Evolutionary conservation across 805 yeast species (phyloP).

Genomic region (Candida piceae): DNA sequence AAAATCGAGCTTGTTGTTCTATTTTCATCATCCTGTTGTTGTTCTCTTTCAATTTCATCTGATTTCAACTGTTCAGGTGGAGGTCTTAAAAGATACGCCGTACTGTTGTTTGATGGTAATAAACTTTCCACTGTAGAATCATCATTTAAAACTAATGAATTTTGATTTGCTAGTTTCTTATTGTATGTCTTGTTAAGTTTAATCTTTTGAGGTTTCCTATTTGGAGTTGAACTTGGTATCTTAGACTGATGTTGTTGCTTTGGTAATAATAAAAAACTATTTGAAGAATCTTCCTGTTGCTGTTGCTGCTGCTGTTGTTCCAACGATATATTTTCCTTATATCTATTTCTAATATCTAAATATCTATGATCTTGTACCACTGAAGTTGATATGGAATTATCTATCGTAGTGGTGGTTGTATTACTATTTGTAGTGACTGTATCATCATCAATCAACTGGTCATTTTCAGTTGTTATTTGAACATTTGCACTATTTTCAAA

Average conservation of each 20-base stretch:
- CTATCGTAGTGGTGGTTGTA: too few species aligned
- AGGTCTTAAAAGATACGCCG: not conserved
- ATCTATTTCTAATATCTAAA: constrained; percentile 15
- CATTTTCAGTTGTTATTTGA: constrained; percentile 21
- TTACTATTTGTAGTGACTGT: not conserved
- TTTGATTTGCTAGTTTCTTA: not conserved
- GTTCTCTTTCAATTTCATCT: constrained; percentile 14
- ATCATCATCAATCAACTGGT: constrained; percentile 4
- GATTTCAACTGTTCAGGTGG: constrained; percentile 15
- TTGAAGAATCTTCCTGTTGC: not conserved
- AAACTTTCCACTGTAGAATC: not conserved
- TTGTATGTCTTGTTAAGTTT: not conserved
- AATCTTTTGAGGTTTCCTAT: constrained; percentile 7
- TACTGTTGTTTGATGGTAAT: not conserved
- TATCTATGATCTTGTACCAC: constrained; percentile 1
- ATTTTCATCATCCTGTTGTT: too few species aligned
- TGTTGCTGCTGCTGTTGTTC: not conserved
- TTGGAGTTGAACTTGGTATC: constrained; percentile 19
- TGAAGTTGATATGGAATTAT: not conserved
- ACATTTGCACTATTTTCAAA: constrained; percentile 47
- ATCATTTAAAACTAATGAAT: constrained; percentile 1
- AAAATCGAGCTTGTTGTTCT: not conserved
- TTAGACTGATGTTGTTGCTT: not conserved
- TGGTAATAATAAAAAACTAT: not conserved
- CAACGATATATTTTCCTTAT: constrained; percentile 7